phyloP scores from a whole-genome alignment of 1,139 yeast species.

The Komagataea norvegica region DNA sequence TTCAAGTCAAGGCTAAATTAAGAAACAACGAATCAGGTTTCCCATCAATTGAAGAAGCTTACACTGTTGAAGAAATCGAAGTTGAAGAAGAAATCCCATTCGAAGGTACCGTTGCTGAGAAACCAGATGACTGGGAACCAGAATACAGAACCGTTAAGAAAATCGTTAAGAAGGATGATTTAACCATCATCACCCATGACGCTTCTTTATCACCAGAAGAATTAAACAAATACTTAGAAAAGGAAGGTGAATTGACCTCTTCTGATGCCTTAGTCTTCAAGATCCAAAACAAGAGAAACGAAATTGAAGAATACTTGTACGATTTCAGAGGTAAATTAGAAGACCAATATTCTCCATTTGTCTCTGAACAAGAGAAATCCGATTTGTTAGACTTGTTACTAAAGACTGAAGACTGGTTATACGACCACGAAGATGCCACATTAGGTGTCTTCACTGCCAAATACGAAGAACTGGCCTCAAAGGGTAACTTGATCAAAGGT shows the following conservation, averaged over 20 bases:
- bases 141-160: slow-evolving; percentile 89
- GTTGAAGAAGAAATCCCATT: slow-evolving; percentile 81
- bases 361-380: slow-evolving; percentile 84
- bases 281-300: slow-evolving; percentile 98
- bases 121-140: slow-evolving; percentile 76
- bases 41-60: slow-evolving; percentile 89
- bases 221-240: slow-evolving; percentile 65
- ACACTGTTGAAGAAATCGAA: slow-evolving; percentile 87
- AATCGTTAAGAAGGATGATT: slow-evolving; percentile 86
- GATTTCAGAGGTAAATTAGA: slow-evolving; percentile 96
- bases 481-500: slow-evolving; percentile 93
- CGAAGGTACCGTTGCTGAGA: slow-evolving; percentile 53
- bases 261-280: slow-evolving; percentile 97
- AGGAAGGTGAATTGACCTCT: slow-evolving; percentile 77
- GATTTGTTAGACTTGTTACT: slow-evolving; percentile 67
- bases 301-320: slow-evolving; percentile 96
- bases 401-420: slow-evolving; percentile 97
- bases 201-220: slow-evolving; percentile 58
- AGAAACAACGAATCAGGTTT: slow-evolving; percentile 97
- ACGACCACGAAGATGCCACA: slow-evolving; percentile 94
- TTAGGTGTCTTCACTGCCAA: slow-evolving; percentile 97
- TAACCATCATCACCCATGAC: slow-evolving; percentile 54
- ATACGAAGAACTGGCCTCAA: slow-evolving; percentile 93
- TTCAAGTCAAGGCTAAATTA: slow-evolving; percentile 87
- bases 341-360: slow-evolving; percentile 84